Conservation (phyloP, 2,329 filamentous ascomycete species). For the Zasmidium citrigriseum region DNA sequence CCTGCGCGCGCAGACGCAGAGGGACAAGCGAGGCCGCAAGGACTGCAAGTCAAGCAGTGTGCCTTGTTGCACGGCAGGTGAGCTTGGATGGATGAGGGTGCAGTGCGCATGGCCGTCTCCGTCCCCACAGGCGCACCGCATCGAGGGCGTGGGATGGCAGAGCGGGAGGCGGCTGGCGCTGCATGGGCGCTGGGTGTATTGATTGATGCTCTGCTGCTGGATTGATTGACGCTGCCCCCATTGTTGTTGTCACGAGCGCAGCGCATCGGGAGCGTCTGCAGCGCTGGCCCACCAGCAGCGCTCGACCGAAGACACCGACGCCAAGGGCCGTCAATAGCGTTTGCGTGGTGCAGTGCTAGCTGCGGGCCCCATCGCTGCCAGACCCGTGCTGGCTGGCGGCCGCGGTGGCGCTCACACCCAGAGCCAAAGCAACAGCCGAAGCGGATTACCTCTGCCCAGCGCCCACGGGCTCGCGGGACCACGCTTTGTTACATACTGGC, state of each 20-base stretch:
- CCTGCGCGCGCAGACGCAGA: not conserved
- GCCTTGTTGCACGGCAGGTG: conserved; percentile 1
- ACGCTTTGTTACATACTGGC: not conserved
- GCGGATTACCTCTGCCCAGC: conserved; percentile 1
- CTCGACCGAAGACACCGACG: conserved; percentile 1
- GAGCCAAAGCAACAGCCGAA: conserved; percentile 3
- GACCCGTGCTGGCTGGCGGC: not conserved
- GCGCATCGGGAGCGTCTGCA: not conserved
- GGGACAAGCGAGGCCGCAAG: conserved; percentile 1
- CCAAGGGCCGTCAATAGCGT: conserved; percentile 3
- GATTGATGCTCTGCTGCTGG: too few species aligned
- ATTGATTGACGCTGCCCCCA: too few species aligned
- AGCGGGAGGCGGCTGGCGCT: not conserved
- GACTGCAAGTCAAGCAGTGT: not conserved
- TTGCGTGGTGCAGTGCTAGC: conserved; percentile 1
- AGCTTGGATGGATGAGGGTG: not conserved
- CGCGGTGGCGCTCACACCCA: conserved; percentile 1
- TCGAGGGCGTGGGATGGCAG: not conserved
- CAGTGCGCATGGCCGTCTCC: not conserved
- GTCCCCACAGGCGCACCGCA: not conserved
- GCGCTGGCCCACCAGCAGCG: not conserved
- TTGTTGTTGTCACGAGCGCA: not conserved
- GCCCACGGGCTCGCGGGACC: not conserved
- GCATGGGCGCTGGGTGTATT: too few species aligned
- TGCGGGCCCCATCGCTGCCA: not conserved